Conservation (phyloP, 495 filamentous ascomycete genomes). For the Letharia columbiana region DNA sequence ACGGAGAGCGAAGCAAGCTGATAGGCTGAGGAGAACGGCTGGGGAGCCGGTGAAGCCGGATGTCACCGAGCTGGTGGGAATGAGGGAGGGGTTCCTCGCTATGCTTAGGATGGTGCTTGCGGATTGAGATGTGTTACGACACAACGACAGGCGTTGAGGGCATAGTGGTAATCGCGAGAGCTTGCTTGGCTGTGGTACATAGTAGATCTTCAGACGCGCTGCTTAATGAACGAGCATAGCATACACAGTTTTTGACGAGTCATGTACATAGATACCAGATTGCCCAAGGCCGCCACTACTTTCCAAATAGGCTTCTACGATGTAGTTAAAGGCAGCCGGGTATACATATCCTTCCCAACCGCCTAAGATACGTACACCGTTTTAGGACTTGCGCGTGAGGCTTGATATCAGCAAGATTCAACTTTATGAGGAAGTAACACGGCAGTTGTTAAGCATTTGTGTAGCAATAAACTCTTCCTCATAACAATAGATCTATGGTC, state of each 20-base stretch:
- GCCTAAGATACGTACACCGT: no score
- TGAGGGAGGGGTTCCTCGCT: slow-evolving; percentile 67
- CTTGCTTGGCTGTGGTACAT: not conserved
- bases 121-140: slow-evolving; percentile 38
- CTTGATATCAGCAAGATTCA: no score
- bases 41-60: slow-evolving; percentile 85
- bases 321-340: no score
- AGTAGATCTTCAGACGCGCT: not conserved
- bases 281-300: no score
- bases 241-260: not conserved
- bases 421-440: no score
- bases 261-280: no score
- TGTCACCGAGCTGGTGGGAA: slow-evolving; percentile 65
- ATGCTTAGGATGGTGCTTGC: slow-evolving; percentile 86
- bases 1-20: slow-evolving; percentile 62
- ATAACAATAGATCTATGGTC: no score
- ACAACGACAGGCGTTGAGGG: not conserved
- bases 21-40: slow-evolving; percentile 69
- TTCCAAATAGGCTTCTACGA: no score
- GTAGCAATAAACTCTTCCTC: no score
- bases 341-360: no score
- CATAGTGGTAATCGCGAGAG: not conserved
- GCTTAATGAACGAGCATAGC: not conserved
- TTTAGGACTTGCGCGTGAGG: no score
- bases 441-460: no score